Conservation (phyloP, 805 yeast genomes). For the Starmera amethionina region DNA sequence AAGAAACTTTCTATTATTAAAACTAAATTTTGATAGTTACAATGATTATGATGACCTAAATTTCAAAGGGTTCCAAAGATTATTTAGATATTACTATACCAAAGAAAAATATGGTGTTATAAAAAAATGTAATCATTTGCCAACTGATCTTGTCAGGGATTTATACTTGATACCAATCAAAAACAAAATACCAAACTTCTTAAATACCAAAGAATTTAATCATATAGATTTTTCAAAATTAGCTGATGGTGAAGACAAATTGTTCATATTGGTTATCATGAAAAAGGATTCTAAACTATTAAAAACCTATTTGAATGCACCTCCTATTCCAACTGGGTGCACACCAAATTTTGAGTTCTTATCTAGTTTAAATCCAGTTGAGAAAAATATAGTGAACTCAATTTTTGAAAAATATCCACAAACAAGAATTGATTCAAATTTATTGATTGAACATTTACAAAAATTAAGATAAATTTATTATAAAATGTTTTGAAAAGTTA, state of each 20-base stretch:
- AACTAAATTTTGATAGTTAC: conserved; percentile 12
- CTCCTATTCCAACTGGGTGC: neutral
- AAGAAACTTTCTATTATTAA: conserved; percentile 44
- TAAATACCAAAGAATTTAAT: neutral
- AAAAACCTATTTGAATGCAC: neutral
- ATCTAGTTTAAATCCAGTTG: conserved; percentile 8
- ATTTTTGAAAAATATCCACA: conserved; percentile 15
- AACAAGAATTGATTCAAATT: conserved; percentile 10
- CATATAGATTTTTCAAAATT: too few relatives aligned
- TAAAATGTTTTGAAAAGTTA: neutral
- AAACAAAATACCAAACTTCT: conserved; percentile 7
- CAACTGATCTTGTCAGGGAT: conserved; percentile 33
- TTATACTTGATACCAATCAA: conserved; percentile 29
- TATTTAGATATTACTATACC: conserved; percentile 24
- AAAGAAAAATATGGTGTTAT: conserved; percentile 37
- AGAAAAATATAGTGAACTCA: conserved; percentile 10
- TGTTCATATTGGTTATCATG: conserved; percentile 13
- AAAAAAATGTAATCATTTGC: conserved; percentile 19
- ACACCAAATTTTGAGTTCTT: conserved; percentile 10
- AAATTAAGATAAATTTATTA: neutral
- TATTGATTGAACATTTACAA: conserved; percentile 10
- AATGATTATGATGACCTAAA: conserved; percentile 4
- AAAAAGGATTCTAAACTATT: conserved; percentile 9
- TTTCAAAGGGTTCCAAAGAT: conserved; percentile 11
- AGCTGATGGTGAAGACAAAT: conserved; percentile 1